Conservation (phyloP, 179 eudicot species). For the Silene vulgaris region DNA sequence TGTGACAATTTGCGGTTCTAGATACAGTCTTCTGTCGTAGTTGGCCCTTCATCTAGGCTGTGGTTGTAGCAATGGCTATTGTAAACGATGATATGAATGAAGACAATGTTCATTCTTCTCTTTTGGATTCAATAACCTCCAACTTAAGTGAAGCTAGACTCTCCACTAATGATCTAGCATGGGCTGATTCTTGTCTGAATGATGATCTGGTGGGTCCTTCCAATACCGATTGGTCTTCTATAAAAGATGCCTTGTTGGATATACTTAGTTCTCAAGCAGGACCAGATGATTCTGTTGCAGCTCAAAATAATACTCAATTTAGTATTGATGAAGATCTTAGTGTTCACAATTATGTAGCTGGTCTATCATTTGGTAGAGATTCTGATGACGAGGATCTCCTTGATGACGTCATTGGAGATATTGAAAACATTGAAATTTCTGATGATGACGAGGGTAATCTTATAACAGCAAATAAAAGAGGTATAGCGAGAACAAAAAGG, state of each 20-base stretch:
- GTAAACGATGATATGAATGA: conserved; percentile 33
- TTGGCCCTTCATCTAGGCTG: background rate
- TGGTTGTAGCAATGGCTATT: conserved; percentile 29
- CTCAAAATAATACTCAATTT: conserved; percentile 14
- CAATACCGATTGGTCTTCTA: conserved; percentile 41
- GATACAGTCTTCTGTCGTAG: background rate
- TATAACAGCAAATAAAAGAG: conserved; percentile 20
- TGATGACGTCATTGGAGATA: conserved; percentile 25
- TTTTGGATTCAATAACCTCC: conserved; percentile 23
- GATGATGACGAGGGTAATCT: conserved; percentile 33
- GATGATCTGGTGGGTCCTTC: conserved; percentile 36
- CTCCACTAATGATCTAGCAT: conserved; percentile 51
- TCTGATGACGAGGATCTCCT: conserved; percentile 24
- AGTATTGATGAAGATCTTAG: conserved; percentile 14
- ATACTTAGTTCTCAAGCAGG: conserved; percentile 33
- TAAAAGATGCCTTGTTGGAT: conserved; percentile 46
- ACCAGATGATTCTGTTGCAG: conserved; percentile 18
- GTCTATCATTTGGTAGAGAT: conserved; percentile 7
- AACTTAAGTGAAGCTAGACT: conserved; percentile 26
- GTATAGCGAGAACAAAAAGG: conserved; percentile 22
- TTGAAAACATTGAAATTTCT: conserved; percentile 20
- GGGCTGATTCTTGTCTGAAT: conserved; percentile 68
- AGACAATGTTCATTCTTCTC: conserved; percentile 21
- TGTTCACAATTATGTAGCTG: conserved; percentile 16
- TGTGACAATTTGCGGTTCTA: background rate